Conservation (phyloP, 768 basidiomycete genomes). For the Gelatoporia subvermispora region DNA sequence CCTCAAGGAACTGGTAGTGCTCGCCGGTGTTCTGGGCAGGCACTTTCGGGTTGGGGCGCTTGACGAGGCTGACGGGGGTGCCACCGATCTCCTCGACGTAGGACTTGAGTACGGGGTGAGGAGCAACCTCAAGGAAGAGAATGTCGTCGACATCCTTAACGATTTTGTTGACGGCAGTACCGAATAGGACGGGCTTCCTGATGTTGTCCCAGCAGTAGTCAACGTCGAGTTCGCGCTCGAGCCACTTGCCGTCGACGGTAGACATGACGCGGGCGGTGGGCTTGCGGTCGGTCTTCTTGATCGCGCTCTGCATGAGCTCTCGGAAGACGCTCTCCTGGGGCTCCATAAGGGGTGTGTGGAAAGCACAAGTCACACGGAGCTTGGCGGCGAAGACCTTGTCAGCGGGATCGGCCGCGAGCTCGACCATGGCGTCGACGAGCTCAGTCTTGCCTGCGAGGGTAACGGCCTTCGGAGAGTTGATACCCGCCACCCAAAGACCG, state of each 20-base stretch:
- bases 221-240: slow-evolving; percentile 20
- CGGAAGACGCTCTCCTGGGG: slow-evolving; percentile 28
- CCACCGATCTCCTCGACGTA: slow-evolving; percentile 32
- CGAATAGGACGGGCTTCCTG: slow-evolving; percentile 30
- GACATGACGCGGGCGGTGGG: slow-evolving; percentile 29
- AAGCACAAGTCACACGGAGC: slow-evolving; percentile 24
- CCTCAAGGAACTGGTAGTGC: slow-evolving; percentile 28
- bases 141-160: slow-evolving; percentile 25
- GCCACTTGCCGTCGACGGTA: slow-evolving; percentile 29
- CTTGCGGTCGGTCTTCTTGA: slow-evolving; percentile 1
- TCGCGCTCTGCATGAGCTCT: slow-evolving; percentile 7
- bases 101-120: slow-evolving; percentile 31
- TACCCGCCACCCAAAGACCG: slow-evolving; percentile 31
- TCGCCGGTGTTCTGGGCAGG: slow-evolving; percentile 29
- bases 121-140: slow-evolving; percentile 28
- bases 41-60: slow-evolving; percentile 27
- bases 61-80: slow-evolving; percentile 23
- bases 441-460: slow-evolving; percentile 28
- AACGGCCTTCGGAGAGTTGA: slow-evolving; percentile 34
- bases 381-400: slow-evolving; percentile 27
- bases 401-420: slow-evolving; percentile 22
- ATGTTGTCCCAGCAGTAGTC: slow-evolving; percentile 34
- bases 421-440: slow-evolving; percentile 28
- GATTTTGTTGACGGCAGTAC: slow-evolving; percentile 28
- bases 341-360: slow-evolving; percentile 33